Evolutionary conservation across 225 moss, liverwort and hornwort species (phyloP), one percentile per base, ranked within the genome.

Genomic region (Bryoerythrophyllum caledonicum): DNA sequence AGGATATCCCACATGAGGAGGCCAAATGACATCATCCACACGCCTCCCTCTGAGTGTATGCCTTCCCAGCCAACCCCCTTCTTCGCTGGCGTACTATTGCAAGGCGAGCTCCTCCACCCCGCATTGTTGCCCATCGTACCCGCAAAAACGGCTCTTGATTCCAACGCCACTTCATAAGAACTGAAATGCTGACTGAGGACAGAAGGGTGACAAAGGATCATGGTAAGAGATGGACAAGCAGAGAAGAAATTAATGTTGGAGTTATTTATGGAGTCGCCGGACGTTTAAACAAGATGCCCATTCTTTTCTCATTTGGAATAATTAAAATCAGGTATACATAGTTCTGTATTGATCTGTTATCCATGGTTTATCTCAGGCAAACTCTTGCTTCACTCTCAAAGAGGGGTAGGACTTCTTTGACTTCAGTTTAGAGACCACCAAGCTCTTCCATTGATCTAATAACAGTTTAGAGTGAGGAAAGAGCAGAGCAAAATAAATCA

Each of bases 1-100:
- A 95, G 73, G 25, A 92, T 87, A 37, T 99, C 95, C 99, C 99
- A 99, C 95, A 99, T 95, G 37, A 95, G 83, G 69, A 99, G 91
- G 70, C 95, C 95, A 73, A 99, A 99, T 62, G 95, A 48, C 40
- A 91, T 99, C 93, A 93, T 90, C 93, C 95, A 95, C 61, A 95
- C 85, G 30, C 94, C 94, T 13, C 99, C 95, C 68, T 95, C 99
- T 35, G 93, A 91, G 75, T 99, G 95, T 78, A 93, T 89, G 56
- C 99, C 99, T 75, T 92, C 81, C 99, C 99, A 99, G 63, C 84
- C 72, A n/a, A 63, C 99, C 99, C 54, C 90, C 95, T 28, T 91
- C 87, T 71, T 91, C 99, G 71, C 93, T 88, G 27, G 88, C 91
- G 73, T 88, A 99, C 70, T 89, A 91, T 37, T 99, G 99, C 76